Percentiles rank a stretch among this genome's conserved stretches.
Conservation (phyloP, 495 filamentous ascomycete species). For the Penicillium silybi region DNA sequence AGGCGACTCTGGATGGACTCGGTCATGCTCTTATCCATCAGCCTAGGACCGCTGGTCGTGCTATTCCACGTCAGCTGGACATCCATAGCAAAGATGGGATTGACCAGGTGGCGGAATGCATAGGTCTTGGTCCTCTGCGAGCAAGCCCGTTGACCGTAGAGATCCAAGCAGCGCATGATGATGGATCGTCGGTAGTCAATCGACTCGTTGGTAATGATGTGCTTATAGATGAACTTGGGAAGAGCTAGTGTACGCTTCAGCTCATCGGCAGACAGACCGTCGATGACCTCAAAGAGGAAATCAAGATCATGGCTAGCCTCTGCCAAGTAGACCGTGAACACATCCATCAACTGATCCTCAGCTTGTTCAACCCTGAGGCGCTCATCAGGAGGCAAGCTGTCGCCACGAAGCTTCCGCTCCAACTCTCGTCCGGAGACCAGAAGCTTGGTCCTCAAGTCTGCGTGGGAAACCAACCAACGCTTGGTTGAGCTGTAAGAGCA, state of each 20-base stretch:
- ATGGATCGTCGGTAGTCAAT: slow-evolving; percentile 85
- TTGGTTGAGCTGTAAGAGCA: slow-evolving; percentile 48
- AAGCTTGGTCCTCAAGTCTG: slow-evolving; percentile 65
- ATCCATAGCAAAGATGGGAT: slow-evolving; percentile 97
- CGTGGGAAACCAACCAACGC: slow-evolving; percentile 74
- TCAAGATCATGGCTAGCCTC: slow-evolving; percentile 77
- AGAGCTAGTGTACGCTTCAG: slow-evolving; percentile 72
- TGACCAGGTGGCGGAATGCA: slow-evolving; percentile 85
- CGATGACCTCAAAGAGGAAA: slow-evolving; percentile 81
- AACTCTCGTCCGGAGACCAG: slow-evolving; percentile 68
- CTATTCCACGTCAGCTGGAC: slow-evolving; percentile 60
- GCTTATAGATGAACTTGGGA: slow-evolving; percentile 75
- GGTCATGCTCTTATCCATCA: slow-evolving; percentile 85
- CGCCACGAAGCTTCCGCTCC: slow-evolving; percentile 62
- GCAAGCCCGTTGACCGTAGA: slow-evolving; percentile 73
- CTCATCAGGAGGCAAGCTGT: slow-evolving; percentile 63
- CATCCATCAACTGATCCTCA: slow-evolving; percentile 80
- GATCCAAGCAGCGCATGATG: slow-evolving; percentile 79
- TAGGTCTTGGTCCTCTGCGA: slow-evolving; percentile 91
- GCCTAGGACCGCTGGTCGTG: slow-evolving; percentile 56
- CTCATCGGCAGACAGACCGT: slow-evolving; percentile 77
- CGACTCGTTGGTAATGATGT: slow-evolving; percentile 80
- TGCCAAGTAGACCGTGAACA: slow-evolving; percentile 74
- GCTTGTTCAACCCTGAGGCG: slow-evolving; percentile 87
- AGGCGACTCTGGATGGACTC: slow-evolving; percentile 90